Base-by-base conservation (phyloP, 2,329 filamentous ascomycete genomes). In the Fusarium humuli region DNA sequence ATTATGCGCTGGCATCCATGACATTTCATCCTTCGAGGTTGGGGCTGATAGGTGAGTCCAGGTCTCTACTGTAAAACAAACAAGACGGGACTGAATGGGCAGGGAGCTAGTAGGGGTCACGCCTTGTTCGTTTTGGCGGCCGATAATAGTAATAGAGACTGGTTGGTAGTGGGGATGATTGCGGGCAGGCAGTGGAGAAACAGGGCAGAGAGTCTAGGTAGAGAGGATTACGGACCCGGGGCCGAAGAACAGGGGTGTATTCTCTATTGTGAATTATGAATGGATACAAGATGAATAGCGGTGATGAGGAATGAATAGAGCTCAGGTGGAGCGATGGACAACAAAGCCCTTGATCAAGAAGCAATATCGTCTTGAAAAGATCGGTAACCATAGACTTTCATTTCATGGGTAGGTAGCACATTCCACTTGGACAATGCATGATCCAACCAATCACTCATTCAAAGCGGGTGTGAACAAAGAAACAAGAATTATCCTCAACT, bases 1-100 rank as follows among this genome's bases (percentile, higher is more conserved):
- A 55, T 71, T 57, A 73, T 74, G 72, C 72, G 72, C 70, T 74
- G 72, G 72, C 72, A 73, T 60, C 50, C 50, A 57, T 49, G 47
- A 65, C 50, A 49, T 65, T 65, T 56, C 49, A 53, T 53, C 25
- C 49, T 27, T 23, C 42, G 45, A 61, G 32, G 40, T 45, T 41
- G 57, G 48, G 52, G 65, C 57, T 52, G 61, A 61, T 59, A 65
- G 65, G 65, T 66, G 61, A 71, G 55, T 20, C 60, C 27, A 60
- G 41, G 56, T 46, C 27, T 45, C 34, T 27, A 27, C 25, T 64
- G 22, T 44, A 44, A 55, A 53, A 61, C 55, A 61, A 57, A 63
- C 46, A 32, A 70, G 41, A 22, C 22, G 22, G 22, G 22, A 69
- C 59, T 59, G 56, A 30, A 47, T 25, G 10, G 27, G 27, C 18